A percentile compares a stretch with the other conserved stretches of the same genome.
These are phyloP conservation scores for Neurospora sp. DNA, from an alignment of 495 filamentous ascomycete species.

Conservation along the genomic window DNA sequence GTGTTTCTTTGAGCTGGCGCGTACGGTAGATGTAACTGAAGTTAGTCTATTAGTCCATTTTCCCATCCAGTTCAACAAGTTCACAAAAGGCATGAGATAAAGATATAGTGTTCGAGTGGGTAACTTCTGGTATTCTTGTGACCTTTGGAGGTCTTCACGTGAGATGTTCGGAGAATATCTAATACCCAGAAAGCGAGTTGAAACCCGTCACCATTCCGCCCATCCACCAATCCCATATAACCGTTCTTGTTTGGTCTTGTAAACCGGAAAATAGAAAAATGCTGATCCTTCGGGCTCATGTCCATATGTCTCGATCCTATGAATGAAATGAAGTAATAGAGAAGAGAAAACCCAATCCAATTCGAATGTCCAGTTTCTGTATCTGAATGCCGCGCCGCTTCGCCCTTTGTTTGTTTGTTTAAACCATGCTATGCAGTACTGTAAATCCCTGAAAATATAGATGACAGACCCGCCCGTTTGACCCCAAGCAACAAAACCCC, in stretches of 20 bases:
- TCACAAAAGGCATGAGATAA: background rate
- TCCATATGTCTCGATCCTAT: slow-evolving; percentile 1
- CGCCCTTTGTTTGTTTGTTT: slow-evolving; percentile 14
- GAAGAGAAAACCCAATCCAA: slow-evolving; percentile 15
- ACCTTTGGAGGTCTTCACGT: slow-evolving; percentile 11
- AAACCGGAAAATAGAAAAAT: slow-evolving; percentile 6
- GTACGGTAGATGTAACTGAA: background rate
- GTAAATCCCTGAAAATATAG: slow-evolving; percentile 8
- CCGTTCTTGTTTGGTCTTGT: background rate
- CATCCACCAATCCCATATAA: slow-evolving; percentile 4
- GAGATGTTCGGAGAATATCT: slow-evolving; percentile 25
- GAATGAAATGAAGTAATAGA: background rate
- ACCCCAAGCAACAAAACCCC: slow-evolving; percentile 3
- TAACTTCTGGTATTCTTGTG: slow-evolving; percentile 46
- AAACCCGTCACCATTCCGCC: slow-evolving; percentile 2
- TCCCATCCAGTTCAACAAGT: background rate
- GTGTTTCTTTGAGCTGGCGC: background rate
- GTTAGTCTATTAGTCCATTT: background rate
- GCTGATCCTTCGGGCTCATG: slow-evolving; percentile 20
- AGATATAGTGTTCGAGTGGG: slow-evolving; percentile 29
- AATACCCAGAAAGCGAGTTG: slow-evolving; percentile 49
- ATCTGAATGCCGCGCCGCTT: background rate
- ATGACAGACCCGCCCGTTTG: slow-evolving; percentile 5
- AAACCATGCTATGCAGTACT: slow-evolving; percentile 26
- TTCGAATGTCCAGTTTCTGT: slow-evolving; percentile 21